Conservation (phyloP, 179 eudicot species). For the Silene vulgaris region DNA sequence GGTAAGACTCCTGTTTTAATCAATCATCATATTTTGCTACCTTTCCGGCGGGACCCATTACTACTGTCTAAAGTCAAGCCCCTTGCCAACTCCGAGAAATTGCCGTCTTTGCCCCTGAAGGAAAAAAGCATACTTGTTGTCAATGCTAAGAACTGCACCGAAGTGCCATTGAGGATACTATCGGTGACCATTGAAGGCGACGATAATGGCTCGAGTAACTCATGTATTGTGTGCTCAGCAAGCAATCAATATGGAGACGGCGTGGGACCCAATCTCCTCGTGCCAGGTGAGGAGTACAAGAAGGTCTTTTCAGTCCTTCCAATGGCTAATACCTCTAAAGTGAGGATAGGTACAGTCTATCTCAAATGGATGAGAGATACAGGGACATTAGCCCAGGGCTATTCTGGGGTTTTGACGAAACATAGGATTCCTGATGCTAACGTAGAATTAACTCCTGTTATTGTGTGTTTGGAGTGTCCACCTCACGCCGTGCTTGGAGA, state of each 20-base stretch:
- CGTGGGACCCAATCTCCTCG: conserved; percentile 39
- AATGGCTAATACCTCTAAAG: conserved; percentile 33
- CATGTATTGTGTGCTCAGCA: conserved; percentile 40
- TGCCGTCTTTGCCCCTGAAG: conserved; percentile 54
- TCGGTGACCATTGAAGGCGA: conserved; percentile 62
- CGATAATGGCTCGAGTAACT: conserved; percentile 36
- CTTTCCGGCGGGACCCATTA: conserved; percentile 77
- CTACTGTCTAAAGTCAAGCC: conserved; percentile 63
- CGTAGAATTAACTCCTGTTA: conserved; percentile 61
- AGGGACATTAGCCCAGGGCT: conserved; percentile 22
- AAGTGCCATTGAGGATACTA: conserved; percentile 70
- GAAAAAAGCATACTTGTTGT: conserved; percentile 68
- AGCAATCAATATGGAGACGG: conserved; percentile 30
- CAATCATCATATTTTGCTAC: conserved; percentile 61
- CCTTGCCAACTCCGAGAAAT: conserved; percentile 36
- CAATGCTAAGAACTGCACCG: conserved; percentile 71
- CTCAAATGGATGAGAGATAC: conserved; percentile 69
- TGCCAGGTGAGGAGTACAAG: conserved; percentile 71
- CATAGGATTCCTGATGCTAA: conserved; percentile 68
- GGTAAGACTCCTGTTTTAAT: conserved; percentile 68
- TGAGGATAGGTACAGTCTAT: conserved; percentile 57
- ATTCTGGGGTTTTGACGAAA: conserved; percentile 53
- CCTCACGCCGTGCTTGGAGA: conserved; percentile 83
- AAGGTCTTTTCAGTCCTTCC: conserved; percentile 71
- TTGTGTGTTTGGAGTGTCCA: conserved; percentile 71